A percentile compares a stretch with the other conserved stretches of the same genome.
These are phyloP conservation scores for Senecio squalidus DNA, from an alignment of 140 eudicot species.

Conservation along the genomic window DNA sequence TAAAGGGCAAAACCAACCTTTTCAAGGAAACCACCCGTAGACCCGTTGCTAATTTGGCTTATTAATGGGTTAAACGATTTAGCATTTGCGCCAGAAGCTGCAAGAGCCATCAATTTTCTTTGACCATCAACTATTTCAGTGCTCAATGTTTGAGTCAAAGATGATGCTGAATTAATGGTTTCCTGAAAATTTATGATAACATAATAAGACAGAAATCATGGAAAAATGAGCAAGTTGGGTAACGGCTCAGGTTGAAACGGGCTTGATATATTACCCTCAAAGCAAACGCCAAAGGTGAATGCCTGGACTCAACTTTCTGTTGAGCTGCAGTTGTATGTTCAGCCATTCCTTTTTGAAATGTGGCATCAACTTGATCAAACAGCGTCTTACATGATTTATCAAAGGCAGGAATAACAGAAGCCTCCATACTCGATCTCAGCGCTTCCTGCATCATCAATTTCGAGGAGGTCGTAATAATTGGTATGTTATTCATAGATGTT, in stretches of 20 bases:
- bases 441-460: constrained; percentile 50
- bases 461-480: background rate
- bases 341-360: too few relatives aligned
- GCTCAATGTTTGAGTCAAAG: constrained; percentile 54
- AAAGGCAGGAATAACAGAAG: constrained; percentile 73
- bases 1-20: constrained; percentile 42
- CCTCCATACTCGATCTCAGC: constrained; percentile 65
- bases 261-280: constrained; percentile 58
- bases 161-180: too few relatives aligned
- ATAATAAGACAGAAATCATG: too few relatives aligned
- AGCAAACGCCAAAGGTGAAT: constrained; percentile 75
- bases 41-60: constrained; percentile 67
- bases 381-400: constrained; percentile 80
- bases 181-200: background rate
- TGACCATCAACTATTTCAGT: constrained; percentile 86
- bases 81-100: constrained; percentile 67
- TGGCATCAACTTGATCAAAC: constrained; percentile 86
- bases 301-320: constrained; percentile 75
- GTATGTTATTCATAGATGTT: background rate
- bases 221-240: background rate
- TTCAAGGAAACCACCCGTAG: constrained; percentile 64
- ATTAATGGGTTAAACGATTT: constrained; percentile 47
- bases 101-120: constrained; percentile 65
- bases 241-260: too few relatives aligned
- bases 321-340: constrained; percentile 58